Conservation (phyloP, 805 yeast species). For the Starmera quercuum region DNA sequence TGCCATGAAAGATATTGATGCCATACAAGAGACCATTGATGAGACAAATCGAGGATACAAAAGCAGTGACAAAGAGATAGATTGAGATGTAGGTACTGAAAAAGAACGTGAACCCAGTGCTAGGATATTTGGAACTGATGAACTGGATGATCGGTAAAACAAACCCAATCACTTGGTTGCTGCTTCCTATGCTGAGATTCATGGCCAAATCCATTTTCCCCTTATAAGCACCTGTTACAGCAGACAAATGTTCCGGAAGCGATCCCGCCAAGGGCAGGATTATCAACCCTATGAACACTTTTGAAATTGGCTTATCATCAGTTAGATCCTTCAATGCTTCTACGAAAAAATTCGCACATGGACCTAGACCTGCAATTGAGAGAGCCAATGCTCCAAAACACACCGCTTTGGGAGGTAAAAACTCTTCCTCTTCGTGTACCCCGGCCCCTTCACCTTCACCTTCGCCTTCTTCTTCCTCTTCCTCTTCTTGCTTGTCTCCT, state of each 20-base stretch:
- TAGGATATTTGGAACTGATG: constrained; percentile 13
- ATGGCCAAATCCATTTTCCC: constrained; percentile 15
- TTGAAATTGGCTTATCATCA: constrained; percentile 14
- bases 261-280: constrained; percentile 18
- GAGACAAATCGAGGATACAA: constrained; percentile 2
- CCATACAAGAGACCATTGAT: constrained; percentile 3
- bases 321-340: constrained; percentile 15
- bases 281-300: constrained; percentile 16
- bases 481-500: background rate
- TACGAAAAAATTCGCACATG: constrained; percentile 16
- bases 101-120: constrained; percentile 12
- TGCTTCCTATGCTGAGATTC: constrained; percentile 12
- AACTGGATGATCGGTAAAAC: constrained; percentile 17
- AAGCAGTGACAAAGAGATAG: constrained; percentile 3
- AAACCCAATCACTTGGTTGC: constrained; percentile 16
- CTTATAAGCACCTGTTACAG: constrained; percentile 13
- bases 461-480: background rate
- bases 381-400: constrained; percentile 15
- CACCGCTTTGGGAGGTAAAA: constrained; percentile 10
- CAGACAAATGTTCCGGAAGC: constrained; percentile 16
- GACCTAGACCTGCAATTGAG: constrained; percentile 16
- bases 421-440: constrained; percentile 4
- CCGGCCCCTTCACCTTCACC: background rate
- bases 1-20: constrained; percentile 6
- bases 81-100: constrained; percentile 5